Evolutionary conservation across 2,329 filamentous ascomycete species (phyloP).

Genomic region (Beauveria bassiana): DNA sequence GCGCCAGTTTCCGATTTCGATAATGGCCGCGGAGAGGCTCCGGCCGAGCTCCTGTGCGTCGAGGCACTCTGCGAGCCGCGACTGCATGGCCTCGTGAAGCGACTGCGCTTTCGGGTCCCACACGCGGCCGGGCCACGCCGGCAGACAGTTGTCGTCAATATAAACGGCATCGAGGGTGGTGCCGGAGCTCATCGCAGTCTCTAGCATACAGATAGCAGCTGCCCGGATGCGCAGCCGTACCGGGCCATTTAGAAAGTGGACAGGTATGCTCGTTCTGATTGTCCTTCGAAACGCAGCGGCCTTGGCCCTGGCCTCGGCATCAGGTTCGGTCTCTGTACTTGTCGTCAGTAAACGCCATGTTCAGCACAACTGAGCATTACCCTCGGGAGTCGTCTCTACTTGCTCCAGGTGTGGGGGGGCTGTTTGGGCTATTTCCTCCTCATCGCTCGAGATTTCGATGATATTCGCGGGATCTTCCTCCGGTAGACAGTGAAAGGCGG

Average conservation of each 20-base stretch:
- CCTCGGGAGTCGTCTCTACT: background rate
- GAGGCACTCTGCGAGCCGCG: slow-evolving; percentile 15
- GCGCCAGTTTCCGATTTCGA: slow-evolving; percentile 20
- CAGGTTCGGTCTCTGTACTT: background rate
- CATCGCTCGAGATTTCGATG: slow-evolving; percentile 6
- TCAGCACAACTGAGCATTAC: background rate
- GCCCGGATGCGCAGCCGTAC: slow-evolving; percentile 1
- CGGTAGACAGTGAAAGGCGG: background rate
- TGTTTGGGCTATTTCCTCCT: background rate
- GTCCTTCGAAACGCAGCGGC: background rate
- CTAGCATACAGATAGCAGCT: slow-evolving; percentile 18
- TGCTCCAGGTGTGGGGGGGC: background rate
- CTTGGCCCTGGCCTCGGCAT: background rate
- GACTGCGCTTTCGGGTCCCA: slow-evolving; percentile 20
- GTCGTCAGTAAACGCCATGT: background rate
- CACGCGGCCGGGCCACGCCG: slow-evolving; percentile 18
- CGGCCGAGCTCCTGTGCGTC: slow-evolving; percentile 15
- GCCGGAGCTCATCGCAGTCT: slow-evolving; percentile 15
- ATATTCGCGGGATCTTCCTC: background rate
- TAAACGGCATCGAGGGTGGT: slow-evolving; percentile 15
- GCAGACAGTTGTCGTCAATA: slow-evolving; percentile 24
- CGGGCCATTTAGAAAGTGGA: background rate
- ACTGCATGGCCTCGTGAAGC: slow-evolving; percentile 21
- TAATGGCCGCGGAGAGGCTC: slow-evolving; percentile 16
- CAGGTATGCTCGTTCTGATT: background rate